Evolutionary conservation across 2,329 filamentous ascomycete species (phyloP).

Genomic region (Fusarium fracticaudum): DNA sequence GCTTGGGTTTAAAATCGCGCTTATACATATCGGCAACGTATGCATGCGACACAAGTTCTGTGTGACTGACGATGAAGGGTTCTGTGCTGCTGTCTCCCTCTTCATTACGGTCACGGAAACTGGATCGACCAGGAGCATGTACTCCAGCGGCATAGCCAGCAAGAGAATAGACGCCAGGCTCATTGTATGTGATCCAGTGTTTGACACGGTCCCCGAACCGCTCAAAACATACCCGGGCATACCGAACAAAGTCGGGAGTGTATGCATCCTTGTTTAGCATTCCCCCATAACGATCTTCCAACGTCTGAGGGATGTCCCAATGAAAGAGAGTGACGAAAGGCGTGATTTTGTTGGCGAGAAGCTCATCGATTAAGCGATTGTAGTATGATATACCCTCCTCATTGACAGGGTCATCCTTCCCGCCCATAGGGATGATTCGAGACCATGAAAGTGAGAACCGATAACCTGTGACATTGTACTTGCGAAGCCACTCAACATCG

Average conservation of each 20-base stretch:
- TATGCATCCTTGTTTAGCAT: conserved; percentile 34
- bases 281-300: conserved; percentile 37
- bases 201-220: conserved; percentile 36
- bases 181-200: conserved; percentile 40
- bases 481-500: conserved; percentile 65
- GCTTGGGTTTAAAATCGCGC: conserved; percentile 49
- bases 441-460: conserved; percentile 73
- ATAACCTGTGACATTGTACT: conserved; percentile 67
- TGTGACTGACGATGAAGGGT: conserved; percentile 53
- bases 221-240: conserved; percentile 38
- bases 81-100: conserved; percentile 42
- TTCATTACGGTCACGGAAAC: conserved; percentile 35
- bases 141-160: conserved; percentile 36
- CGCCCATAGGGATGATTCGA: conserved; percentile 70
- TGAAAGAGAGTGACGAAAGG: conserved; percentile 72
- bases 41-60: conserved; percentile 51
- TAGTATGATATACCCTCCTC: conserved; percentile 68
- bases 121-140: conserved; percentile 31
- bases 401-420: conserved; percentile 70
- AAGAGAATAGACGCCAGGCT: conserved; percentile 30
- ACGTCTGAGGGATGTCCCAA: conserved; percentile 65
- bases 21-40: conserved; percentile 51
- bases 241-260: conserved; percentile 36
- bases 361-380: conserved; percentile 67
- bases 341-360: conserved; percentile 62